These are phyloP conservation scores for Aspergillus sp. DNA, from an alignment of 2,329 filamentous ascomycete genomes.

Conservation along the genomic window DNA sequence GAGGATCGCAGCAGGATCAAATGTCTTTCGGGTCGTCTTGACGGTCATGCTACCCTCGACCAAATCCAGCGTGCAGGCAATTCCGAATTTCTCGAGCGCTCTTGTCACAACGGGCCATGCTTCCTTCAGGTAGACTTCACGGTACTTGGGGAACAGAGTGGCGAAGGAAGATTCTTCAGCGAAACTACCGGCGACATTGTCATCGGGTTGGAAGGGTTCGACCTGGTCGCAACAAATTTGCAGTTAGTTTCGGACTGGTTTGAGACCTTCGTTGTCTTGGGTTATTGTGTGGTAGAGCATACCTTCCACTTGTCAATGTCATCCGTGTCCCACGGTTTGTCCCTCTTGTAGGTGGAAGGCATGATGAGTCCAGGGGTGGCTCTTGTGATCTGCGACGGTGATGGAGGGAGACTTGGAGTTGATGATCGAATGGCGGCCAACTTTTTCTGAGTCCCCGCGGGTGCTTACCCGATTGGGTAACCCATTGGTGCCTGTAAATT, in stretches of 20 bases:
- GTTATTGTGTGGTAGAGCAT: not conserved
- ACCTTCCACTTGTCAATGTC: constrained; percentile 97
- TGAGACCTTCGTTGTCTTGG: not conserved
- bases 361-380: constrained; percentile 50
- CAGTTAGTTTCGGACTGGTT: constrained; percentile 7
- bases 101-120: constrained; percentile 90
- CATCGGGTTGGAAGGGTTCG: constrained; percentile 79
- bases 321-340: constrained; percentile 94
- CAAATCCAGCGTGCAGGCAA: constrained; percentile 89
- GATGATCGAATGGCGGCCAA: constrained; percentile 19
- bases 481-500: not conserved
- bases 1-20: constrained; percentile 86
- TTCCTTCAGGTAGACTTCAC: constrained; percentile 89
- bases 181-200: constrained; percentile 85
- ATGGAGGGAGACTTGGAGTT: constrained; percentile 6
- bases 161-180: constrained; percentile 88
- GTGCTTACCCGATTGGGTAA: constrained; percentile 24
- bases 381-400: constrained; percentile 10
- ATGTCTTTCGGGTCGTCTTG: constrained; percentile 89
- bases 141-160: constrained; percentile 88
- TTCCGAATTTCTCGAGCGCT: constrained; percentile 80
- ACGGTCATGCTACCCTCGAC: constrained; percentile 97
- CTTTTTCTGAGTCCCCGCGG: constrained; percentile 25
- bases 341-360: constrained; percentile 85
- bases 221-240: constrained; percentile 50